Conservation (phyloP, 2,329 filamentous ascomycete genomes). For the Diaporthe sp. region DNA sequence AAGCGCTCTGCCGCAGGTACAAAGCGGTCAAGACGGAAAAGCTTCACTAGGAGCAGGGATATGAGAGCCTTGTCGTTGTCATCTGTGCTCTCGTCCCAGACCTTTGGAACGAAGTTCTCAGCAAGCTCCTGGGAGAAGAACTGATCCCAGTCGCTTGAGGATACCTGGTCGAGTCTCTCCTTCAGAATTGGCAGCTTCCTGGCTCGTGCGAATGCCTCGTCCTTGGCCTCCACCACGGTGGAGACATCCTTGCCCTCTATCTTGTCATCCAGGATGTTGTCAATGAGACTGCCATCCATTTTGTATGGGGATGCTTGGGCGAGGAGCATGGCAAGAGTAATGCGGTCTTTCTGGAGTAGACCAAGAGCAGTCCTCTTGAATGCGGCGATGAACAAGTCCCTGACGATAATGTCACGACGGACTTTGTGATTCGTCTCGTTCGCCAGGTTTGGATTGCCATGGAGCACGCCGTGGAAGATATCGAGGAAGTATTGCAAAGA, state of each 20-base stretch:
- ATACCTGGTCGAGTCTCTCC: conserved; percentile 74
- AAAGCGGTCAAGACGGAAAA: conserved; percentile 96
- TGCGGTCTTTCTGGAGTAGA: conserved; percentile 91
- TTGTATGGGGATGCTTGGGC: conserved; percentile 96
- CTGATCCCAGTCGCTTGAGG: conserved; percentile 78
- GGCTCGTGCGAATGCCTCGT: conserved; percentile 78
- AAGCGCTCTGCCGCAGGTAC: conserved; percentile 95
- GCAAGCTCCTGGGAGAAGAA: conserved; percentile 91
- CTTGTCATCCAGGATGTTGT: conserved; percentile 84
- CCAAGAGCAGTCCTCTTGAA: conserved; percentile 96
- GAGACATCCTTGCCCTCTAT: conserved; percentile 85
- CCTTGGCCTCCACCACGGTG: conserved; percentile 72
- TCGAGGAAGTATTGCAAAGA: conserved; percentile 98
- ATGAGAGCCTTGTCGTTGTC: conserved; percentile 82
- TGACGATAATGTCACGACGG: conserved; percentile 90
- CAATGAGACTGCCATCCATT: conserved; percentile 92
- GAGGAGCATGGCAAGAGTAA: conserved; percentile 94
- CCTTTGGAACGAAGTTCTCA: conserved; percentile 83
- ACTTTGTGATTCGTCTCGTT: conserved; percentile 80
- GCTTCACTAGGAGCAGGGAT: conserved; percentile 90
- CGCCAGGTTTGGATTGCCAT: conserved; percentile 80
- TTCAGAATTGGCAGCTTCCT: conserved; percentile 81
- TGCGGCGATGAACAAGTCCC: conserved; percentile 89
- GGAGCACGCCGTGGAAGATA: conserved; percentile 94
- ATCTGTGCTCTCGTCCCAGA: conserved; percentile 77